Conservation (phyloP, 768 basidiomycete genomes). For the Mycena maculata region DNA sequence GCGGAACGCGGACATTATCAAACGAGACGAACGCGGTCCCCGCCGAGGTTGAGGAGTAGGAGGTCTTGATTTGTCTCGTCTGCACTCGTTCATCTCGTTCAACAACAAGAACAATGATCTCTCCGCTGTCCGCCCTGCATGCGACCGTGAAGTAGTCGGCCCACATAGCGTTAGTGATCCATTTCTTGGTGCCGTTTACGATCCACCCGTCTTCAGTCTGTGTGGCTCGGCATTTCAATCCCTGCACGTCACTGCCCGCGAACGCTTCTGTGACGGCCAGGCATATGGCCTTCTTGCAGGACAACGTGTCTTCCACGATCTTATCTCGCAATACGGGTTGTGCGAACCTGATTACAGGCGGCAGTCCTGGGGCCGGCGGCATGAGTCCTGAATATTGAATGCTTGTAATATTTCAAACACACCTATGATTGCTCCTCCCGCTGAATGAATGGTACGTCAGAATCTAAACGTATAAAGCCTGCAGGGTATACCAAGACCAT, state of each 20-base stretch:
- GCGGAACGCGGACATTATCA: slow-evolving; percentile 86
- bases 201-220: slow-evolving; percentile 89
- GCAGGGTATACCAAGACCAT: slow-evolving; percentile 57
- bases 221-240: slow-evolving; percentile 77
- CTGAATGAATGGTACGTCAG: slow-evolving; percentile 42
- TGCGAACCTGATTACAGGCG: slow-evolving; percentile 88
- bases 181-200: slow-evolving; percentile 67
- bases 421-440: slow-evolving; percentile 74
- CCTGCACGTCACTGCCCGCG: slow-evolving; percentile 85
- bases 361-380: slow-evolving; percentile 62
- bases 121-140: slow-evolving; percentile 59
- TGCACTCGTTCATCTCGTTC: slow-evolving; percentile 86
- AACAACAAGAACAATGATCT: slow-evolving; percentile 85
- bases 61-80: slow-evolving; percentile 88
- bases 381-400: background rate
- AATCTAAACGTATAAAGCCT: background rate
- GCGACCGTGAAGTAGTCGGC: slow-evolving; percentile 18
- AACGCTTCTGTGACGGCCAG: slow-evolving; percentile 92
- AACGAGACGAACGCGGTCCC: slow-evolving; percentile 85
- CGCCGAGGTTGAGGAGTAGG: slow-evolving; percentile 76
- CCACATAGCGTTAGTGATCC: slow-evolving; percentile 23
- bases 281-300: slow-evolving; percentile 82
- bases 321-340: slow-evolving; percentile 63
- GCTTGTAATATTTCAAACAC: background rate
- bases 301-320: slow-evolving; percentile 73